Evolutionary conservation across 2,329 filamentous ascomycete species (phyloP).

Genomic region (Cadophora gregata): DNA sequence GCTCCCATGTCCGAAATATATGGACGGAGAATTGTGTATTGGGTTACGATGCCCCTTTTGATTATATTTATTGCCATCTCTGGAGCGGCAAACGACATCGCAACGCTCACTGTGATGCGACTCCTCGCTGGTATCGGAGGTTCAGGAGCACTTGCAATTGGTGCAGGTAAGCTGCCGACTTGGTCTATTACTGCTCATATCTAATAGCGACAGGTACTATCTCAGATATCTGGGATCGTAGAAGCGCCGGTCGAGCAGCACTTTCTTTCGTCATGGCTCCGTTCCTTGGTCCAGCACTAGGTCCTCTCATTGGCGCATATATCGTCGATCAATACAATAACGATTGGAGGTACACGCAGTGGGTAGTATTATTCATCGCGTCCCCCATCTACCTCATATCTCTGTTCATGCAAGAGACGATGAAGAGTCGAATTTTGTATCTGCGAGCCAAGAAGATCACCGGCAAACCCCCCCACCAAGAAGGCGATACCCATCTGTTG

Average conservation of each 20-base stretch:
- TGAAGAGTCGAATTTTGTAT: conserved; percentile 33
- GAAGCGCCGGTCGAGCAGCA: conserved; percentile 38
- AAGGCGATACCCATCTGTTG: conserved; percentile 32
- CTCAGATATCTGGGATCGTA: conserved; percentile 54
- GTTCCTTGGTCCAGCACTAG: conserved; percentile 39
- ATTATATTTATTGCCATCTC: conserved; percentile 66
- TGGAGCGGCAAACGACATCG: conserved; percentile 62
- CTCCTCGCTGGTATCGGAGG: conserved; percentile 70
- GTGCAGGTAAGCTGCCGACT: conserved; percentile 31
- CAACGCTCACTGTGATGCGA: conserved; percentile 66
- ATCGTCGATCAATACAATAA: conserved; percentile 42
- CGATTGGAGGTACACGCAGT: conserved; percentile 39
- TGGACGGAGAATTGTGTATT: conserved; percentile 65
- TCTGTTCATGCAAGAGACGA: conserved; percentile 48
- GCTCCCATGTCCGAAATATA: conserved; percentile 69
- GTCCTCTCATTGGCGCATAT: conserved; percentile 39
- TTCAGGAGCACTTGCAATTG: conserved; percentile 46
- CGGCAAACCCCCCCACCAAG: conserved; percentile 23
- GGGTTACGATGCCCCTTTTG: conserved; percentile 60
- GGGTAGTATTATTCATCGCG: conserved; percentile 40
- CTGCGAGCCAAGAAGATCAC: conserved; percentile 45
- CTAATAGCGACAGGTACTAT: conserved; percentile 46
- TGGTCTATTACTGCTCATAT: background rate
- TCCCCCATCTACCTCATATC: conserved; percentile 46
- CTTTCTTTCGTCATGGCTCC: conserved; percentile 37